These are phyloP conservation scores for Solanum virginianum DNA, from an alignment of 257 asterid species.

Conservation along the genomic window DNA sequence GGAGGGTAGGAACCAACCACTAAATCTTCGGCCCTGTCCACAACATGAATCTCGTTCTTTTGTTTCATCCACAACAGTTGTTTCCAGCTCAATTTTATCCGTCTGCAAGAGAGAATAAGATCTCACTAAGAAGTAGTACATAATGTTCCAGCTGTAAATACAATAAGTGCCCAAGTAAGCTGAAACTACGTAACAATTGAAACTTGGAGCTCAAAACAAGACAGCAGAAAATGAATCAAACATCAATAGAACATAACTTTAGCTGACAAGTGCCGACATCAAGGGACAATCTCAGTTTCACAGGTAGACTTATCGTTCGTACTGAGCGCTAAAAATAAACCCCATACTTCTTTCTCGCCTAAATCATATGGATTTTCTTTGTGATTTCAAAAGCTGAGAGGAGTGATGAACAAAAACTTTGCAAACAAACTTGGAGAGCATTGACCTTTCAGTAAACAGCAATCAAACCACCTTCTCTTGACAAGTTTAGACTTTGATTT, in stretches of 20 bases:
- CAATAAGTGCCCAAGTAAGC: background rate
- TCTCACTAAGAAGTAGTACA: background rate
- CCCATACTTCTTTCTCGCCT: background rate
- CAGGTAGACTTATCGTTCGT: background rate
- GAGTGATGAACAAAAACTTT: background rate
- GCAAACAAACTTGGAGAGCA: background rate
- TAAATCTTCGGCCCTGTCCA: conserved; percentile 88
- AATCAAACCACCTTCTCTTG: background rate
- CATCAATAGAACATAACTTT: background rate
- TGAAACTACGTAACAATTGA: background rate
- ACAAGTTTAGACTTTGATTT: background rate
- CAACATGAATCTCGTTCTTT: conserved; percentile 89
- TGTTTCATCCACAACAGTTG: conserved; percentile 97
- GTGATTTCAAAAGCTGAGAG: background rate
- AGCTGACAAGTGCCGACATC: background rate
- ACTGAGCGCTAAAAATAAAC: background rate
- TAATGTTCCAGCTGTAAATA: background rate
- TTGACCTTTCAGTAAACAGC: background rate
- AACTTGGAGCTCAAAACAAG: background rate
- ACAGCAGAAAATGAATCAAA: background rate
- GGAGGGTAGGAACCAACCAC: conserved; percentile 53
- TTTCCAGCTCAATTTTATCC: conserved; percentile 92
- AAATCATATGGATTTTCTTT: background rate
- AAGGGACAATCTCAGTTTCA: background rate
- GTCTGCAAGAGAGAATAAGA: conserved; percentile 40